These are phyloP conservation scores for Diospyros lotus DNA, from an alignment of 148 eudicot genomes.

Conservation along the genomic window DNA sequence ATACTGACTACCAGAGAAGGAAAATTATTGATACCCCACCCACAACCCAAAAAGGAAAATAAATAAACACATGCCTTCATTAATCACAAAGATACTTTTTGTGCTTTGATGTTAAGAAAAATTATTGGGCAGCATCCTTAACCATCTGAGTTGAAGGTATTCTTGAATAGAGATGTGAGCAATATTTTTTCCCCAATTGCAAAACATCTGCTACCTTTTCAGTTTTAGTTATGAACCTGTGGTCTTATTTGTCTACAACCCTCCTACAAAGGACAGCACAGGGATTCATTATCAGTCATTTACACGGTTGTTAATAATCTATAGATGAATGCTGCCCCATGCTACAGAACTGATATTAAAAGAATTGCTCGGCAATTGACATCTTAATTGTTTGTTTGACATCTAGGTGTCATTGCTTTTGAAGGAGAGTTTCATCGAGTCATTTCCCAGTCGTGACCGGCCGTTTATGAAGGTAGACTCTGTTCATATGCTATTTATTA, in stretches of 20 bases:
- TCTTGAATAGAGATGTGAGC: not conserved
- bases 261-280: not conserved
- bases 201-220: not conserved
- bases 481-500: conserved; percentile 1
- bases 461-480: conserved; percentile 83
- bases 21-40: too few relatives aligned
- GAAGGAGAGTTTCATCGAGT: conserved; percentile 92
- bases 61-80: too few relatives aligned
- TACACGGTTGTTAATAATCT: not conserved
- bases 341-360: not conserved
- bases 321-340: not conserved
- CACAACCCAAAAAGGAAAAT: too few relatives aligned
- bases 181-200: not conserved
- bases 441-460: conserved; percentile 77
- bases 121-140: not conserved
- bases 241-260: not conserved
- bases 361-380: not conserved
- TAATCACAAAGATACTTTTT: too few relatives aligned
- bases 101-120: too few relatives aligned
- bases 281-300: not conserved
- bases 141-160: not conserved
- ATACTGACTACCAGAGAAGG: too few relatives aligned
- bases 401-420: conserved; percentile 83
- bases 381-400: conserved; percentile 4
- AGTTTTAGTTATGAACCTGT: not conserved